A percentile compares a stretch with the other conserved stretches of the same genome.
phyloP scores from a whole-genome alignment of 495 filamentous ascomycete genomes.

The Penicillium salamii region DNA sequence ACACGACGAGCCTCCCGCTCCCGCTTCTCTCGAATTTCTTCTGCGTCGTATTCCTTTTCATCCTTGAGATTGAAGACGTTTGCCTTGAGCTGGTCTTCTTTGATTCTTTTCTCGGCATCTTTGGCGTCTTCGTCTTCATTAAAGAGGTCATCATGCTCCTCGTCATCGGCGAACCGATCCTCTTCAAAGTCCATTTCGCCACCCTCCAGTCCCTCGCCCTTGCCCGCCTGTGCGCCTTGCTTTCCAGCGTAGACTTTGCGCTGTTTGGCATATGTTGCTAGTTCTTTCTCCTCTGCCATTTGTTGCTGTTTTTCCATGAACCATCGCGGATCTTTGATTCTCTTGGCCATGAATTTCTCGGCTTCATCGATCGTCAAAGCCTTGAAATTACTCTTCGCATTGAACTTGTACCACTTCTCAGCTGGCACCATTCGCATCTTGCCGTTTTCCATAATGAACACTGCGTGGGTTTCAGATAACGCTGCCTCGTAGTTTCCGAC shows the following conservation, averaged over 20 bases:
- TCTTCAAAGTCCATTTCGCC: constrained; percentile 62
- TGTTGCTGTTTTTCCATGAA: constrained; percentile 65
- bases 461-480: constrained; percentile 72
- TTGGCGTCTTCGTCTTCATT: constrained; percentile 85
- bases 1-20: constrained; percentile 65
- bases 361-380: constrained; percentile 79
- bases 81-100: constrained; percentile 80
- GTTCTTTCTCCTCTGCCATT: constrained; percentile 44
- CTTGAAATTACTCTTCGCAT: constrained; percentile 77
- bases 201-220: constrained; percentile 51
- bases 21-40: constrained; percentile 66
- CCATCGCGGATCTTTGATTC: constrained; percentile 70
- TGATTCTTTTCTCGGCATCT: constrained; percentile 79
- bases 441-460: constrained; percentile 63
- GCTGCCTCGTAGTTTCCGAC: constrained; percentile 85
- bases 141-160: constrained; percentile 78
- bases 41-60: constrained; percentile 79
- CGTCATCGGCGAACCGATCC: constrained; percentile 80
- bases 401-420: constrained; percentile 95
- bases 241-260: constrained; percentile 46
- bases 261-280: constrained; percentile 48
- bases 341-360: constrained; percentile 75
- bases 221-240: constrained; percentile 26
- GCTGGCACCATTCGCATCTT: constrained; percentile 84
- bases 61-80: constrained; percentile 84